Base-by-base conservation (phyloP, 1,139 yeast genomes). In the Citeromyces siamensis region DNA sequence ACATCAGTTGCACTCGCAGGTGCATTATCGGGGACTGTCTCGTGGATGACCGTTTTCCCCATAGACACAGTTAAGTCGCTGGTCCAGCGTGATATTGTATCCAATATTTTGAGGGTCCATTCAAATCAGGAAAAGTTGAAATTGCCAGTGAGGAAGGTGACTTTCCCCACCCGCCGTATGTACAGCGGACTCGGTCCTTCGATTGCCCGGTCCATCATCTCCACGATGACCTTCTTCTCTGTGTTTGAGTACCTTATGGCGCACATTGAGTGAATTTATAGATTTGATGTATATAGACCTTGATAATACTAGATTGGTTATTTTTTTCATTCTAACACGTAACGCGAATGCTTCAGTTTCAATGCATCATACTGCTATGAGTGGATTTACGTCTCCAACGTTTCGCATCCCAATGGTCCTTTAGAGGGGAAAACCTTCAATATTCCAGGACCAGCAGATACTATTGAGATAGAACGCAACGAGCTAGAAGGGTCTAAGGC, bases 151-250 rank as follows among this genome's bases (percentile, higher is more conserved):
- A 53, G 70, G 34, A 52, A 51, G 28, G 43, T 67, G 36, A 52
- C 49, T 12, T 50, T 55, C 37, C 62, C 72, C 28, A 55, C 61
- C 19, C 58, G 68, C 35, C 59, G 68, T 23, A 66, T 79, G 66
- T 84, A 82, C 55, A 60, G 88, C 38, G 95, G 95, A 0, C 60
- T 84, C 38, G 84, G 86, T 1, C 79, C 84, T 21, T 77, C 88
- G 6, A 60, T 81, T 22, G 59, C 76, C 5, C 64, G 95, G 42
- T 75, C 93, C 0, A 72, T 84, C 40, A 48, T 80, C 40, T 78
- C 78, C 10, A 85, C 84, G 42, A 71, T 80, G 71, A 76, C 78
- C 7, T 82, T 84, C 53, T 84, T 84, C 57, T 68, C 85, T 28
- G 60, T 71, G 16, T 84, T 71, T 54, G 95, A 84, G 56, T 68